Evolutionary conservation across 2,329 filamentous ascomycete species (phyloP).

Genomic region (Arthrobotrys megalospora): DNA sequence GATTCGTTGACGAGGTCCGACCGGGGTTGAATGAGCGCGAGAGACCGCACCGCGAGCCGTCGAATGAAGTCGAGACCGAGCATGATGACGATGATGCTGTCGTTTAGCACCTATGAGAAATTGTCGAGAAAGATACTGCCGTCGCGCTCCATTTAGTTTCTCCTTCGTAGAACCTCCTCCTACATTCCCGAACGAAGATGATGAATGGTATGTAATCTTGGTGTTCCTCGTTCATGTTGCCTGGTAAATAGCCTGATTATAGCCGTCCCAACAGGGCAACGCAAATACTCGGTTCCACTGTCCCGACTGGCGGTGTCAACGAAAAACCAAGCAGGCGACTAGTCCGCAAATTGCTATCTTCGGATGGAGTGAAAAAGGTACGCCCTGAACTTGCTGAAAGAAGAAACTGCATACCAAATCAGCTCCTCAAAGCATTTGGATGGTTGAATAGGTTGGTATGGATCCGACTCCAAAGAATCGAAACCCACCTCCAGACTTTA

Average conservation of each 20-base stretch:
- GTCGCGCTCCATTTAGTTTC: background rate
- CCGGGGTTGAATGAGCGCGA: constrained; percentile 17
- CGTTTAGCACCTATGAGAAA: constrained; percentile 10
- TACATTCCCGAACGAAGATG: constrained; percentile 34
- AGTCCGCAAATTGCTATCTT: background rate
- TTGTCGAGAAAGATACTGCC: background rate
- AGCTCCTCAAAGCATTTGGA: constrained; percentile 2
- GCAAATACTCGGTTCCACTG: constrained; percentile 2
- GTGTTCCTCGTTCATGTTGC: constrained; percentile 1
- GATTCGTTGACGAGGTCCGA: constrained; percentile 6
- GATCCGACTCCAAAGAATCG: background rate
- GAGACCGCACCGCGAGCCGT: constrained; percentile 38
- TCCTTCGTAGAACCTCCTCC: constrained; percentile 6
- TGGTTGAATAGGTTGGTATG: constrained; percentile 12
- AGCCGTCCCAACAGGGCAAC: constrained; percentile 25
- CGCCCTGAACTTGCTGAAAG: constrained; percentile 4
- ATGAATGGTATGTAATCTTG: constrained; percentile 11
- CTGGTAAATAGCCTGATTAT: constrained; percentile 18
- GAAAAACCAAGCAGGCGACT: background rate
- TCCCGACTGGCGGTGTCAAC: background rate
- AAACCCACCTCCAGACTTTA: background rate
- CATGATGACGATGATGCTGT: constrained; percentile 31
- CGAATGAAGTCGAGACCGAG: constrained; percentile 36
- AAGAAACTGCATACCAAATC: constrained; percentile 14
- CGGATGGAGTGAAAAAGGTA: constrained; percentile 20